Percentiles rank a stretch among this genome's conserved stretches.
Conservation (phyloP, 169 alveolate genomes). For the Theileria sp. region DNA sequence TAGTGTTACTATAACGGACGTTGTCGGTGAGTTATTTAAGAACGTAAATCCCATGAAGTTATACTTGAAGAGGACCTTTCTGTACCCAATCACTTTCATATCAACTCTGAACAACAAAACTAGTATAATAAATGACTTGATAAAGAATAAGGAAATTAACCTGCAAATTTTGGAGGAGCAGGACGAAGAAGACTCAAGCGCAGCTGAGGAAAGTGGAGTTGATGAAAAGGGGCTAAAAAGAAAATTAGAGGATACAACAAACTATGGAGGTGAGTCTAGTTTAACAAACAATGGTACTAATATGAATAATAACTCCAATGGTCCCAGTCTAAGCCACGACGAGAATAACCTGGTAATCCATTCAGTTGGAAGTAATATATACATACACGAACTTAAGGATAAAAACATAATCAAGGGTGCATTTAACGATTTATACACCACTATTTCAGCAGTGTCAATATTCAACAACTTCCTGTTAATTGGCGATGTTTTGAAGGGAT, state of each 20-base stretch:
- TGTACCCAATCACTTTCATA: constrained; percentile 51
- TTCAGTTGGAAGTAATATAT: constrained; percentile 57
- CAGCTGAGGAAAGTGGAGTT: background rate
- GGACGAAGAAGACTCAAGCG: constrained; percentile 20
- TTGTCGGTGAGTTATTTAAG: background rate
- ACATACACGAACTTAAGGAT: constrained; percentile 55
- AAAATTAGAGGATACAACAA: background rate
- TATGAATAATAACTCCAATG: background rate
- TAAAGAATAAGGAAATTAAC: background rate
- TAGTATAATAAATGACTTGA: background rate
- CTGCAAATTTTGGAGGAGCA: background rate
- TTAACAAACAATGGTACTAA: background rate
- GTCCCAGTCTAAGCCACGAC: constrained; percentile 34
- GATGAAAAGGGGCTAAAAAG: background rate
- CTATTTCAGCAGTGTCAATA: constrained; percentile 50
- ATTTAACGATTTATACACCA: constrained; percentile 54
- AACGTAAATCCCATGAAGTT: constrained; percentile 16
- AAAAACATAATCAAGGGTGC: constrained; percentile 62
- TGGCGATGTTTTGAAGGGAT: constrained; percentile 54
- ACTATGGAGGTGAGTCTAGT: background rate
- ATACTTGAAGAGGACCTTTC: constrained; percentile 49
- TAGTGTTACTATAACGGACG: background rate
- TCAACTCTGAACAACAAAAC: constrained; percentile 38
- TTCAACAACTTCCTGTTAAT: constrained; percentile 56
- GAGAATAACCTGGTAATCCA: constrained; percentile 48